A percentile compares a stretch with the other conserved stretches of the same genome.
phyloP scores from a whole-genome alignment of 768 basidiomycete species.

The Exidia glandulosa region DNA sequence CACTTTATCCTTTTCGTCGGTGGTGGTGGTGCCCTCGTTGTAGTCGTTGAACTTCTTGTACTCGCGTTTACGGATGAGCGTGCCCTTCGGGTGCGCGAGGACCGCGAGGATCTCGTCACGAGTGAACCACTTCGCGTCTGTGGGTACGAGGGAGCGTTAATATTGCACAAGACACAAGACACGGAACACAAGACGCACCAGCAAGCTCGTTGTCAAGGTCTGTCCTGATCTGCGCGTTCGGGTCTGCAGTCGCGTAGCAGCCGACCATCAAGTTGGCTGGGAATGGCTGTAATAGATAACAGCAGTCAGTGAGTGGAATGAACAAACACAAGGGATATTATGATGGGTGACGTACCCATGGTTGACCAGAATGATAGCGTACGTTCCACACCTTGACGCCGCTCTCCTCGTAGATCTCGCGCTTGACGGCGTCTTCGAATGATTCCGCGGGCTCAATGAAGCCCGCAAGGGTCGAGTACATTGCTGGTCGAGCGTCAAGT shows the following conservation, averaged over 20 bases:
- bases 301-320: background rate
- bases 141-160: background rate
- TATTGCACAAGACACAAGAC: background rate
- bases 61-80: slow-evolving; percentile 35
- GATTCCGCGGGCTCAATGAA: slow-evolving; percentile 93
- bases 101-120: slow-evolving; percentile 59
- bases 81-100: slow-evolving; percentile 45
- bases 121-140: slow-evolving; percentile 86
- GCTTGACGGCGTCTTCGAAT: slow-evolving; percentile 83
- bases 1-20: slow-evolving; percentile 10
- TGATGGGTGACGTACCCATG: slow-evolving; percentile 53
- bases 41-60: slow-evolving; percentile 36
- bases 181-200: slow-evolving; percentile 34
- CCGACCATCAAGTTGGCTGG: slow-evolving; percentile 88
- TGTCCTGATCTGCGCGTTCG: slow-evolving; percentile 58
- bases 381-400: slow-evolving; percentile 81
- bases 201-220: slow-evolving; percentile 96
- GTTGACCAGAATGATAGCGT: slow-evolving; percentile 75
- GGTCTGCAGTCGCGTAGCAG: slow-evolving; percentile 70
- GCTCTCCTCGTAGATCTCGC: slow-evolving; percentile 95
- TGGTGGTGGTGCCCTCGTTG: slow-evolving; percentile 11
- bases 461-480: slow-evolving; percentile 87
- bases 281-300: slow-evolving; percentile 50
- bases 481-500: slow-evolving; percentile 19
- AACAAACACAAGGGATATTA: background rate